phyloP scores from a whole-genome alignment of 176 grass and related monocot species.

The Aegilops speltoides region DNA sequence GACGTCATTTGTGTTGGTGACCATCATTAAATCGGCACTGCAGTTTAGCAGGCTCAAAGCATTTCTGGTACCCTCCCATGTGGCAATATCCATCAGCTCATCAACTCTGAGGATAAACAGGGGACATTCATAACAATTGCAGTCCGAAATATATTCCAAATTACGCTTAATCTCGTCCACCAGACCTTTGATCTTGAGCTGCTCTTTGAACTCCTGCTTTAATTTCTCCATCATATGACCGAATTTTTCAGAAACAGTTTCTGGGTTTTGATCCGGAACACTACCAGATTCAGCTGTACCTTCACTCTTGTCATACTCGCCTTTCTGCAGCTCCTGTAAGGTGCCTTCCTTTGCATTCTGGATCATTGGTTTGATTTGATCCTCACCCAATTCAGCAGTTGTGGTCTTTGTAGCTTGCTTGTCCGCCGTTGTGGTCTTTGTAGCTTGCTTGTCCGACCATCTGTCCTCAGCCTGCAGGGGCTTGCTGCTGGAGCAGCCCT shows the following conservation, averaged over 20 bases:
- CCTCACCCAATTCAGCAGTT: neutral
- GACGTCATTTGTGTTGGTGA: neutral
- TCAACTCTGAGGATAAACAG: neutral
- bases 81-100: neutral
- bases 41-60: neutral
- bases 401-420: neutral
- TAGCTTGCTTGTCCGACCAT: neutral
- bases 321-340: neutral
- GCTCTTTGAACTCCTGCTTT: neutral
- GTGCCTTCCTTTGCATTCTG: neutral
- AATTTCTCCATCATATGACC: neutral
- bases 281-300: neutral
- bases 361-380: neutral
- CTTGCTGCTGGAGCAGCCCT: neutral
- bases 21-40: neutral
- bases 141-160: neutral
- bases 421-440: neutral
- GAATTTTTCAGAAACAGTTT: neutral
- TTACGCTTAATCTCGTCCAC: neutral
- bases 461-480: neutral
- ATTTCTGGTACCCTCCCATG: neutral
- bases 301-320: neutral
- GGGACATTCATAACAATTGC: neutral
- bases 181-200: neutral
- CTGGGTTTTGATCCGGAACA: neutral